phyloP scores from a whole-genome alignment of 2,329 filamentous ascomycete species.

The Xylaria sp. region DNA sequence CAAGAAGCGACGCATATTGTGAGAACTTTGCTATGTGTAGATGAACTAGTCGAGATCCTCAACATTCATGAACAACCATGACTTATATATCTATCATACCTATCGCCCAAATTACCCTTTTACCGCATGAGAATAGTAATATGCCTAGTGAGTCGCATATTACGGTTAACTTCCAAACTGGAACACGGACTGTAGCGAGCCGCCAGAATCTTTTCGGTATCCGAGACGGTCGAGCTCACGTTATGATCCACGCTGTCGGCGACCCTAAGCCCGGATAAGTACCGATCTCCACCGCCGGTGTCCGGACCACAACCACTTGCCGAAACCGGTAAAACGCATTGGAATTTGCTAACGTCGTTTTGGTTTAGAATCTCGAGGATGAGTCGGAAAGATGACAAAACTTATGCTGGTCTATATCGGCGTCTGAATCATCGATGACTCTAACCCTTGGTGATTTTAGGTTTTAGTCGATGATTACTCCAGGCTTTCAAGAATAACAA shows the following conservation, averaged over 20 bases:
- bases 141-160: neutral
- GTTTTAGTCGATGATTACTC: too few species aligned
- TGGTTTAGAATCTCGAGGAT: neutral
- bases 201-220: neutral
- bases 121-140: neutral
- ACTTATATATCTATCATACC: neutral
- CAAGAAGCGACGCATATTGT: neutral
- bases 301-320: conserved; percentile 1
- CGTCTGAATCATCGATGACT: too few species aligned
- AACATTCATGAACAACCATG: neutral
- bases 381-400: too few species aligned
- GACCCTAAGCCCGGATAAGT: neutral
- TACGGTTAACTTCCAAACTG: neutral
- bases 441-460: too few species aligned
- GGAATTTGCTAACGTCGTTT: neutral
- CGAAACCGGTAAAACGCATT: neutral
- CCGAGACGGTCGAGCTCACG: neutral
- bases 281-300: conserved; percentile 1
- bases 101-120: neutral
- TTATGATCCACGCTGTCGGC: neutral
- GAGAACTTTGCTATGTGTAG: neutral
- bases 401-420: too few species aligned
- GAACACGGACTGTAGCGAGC: neutral
- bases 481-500: too few species aligned
- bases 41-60: neutral